These are phyloP conservation scores for Suhomyces maxii DNA, from an alignment of 1,139 yeast genomes.

Conservation along the genomic window DNA sequence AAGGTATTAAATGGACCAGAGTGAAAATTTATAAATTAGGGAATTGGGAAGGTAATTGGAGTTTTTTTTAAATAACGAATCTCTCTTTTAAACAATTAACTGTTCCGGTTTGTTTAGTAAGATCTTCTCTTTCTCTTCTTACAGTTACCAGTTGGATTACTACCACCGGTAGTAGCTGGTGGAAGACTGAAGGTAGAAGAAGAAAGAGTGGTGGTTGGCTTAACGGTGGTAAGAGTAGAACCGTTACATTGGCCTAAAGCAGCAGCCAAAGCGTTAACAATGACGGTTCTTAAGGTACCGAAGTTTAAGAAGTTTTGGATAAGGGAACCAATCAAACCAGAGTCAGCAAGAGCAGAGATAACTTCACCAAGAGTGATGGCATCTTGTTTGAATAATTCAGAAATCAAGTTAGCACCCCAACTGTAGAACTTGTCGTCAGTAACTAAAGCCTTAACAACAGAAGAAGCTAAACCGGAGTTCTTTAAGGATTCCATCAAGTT, in stretches of 20 bases:
- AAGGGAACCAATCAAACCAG: slow-evolving; percentile 43
- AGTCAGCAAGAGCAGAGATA: slow-evolving; percentile 32
- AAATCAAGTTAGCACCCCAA: slow-evolving; percentile 43
- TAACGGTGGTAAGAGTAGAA: slow-evolving; percentile 28
- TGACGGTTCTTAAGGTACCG: slow-evolving; percentile 41
- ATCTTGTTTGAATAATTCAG: slow-evolving; percentile 29
- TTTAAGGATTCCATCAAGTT: slow-evolving; percentile 48
- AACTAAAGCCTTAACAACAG: slow-evolving; percentile 42
- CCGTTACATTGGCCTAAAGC: slow-evolving; percentile 44
- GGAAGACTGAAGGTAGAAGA: slow-evolving; percentile 18
- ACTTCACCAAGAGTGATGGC: slow-evolving; percentile 33
- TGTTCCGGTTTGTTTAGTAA: slow-evolving; percentile 16
- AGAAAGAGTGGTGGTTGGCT: slow-evolving; percentile 19
- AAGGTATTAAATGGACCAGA: slow-evolving; percentile 4
- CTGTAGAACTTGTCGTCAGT: slow-evolving; percentile 40
- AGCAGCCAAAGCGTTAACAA: slow-evolving; percentile 49
- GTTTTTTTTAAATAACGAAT: too few species aligned
- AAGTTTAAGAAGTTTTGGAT: slow-evolving; percentile 43
- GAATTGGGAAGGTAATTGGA: background rate
- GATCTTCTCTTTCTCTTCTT: slow-evolving; percentile 35
- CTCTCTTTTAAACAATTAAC: too few species aligned
- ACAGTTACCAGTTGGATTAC: slow-evolving; percentile 17
- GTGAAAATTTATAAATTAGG: background rate
- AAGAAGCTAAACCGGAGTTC: slow-evolving; percentile 45
- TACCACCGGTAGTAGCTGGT: slow-evolving; percentile 16